Conservation (phyloP, 2,329 filamentous ascomycete genomes). For the Myotisia sp. region DNA sequence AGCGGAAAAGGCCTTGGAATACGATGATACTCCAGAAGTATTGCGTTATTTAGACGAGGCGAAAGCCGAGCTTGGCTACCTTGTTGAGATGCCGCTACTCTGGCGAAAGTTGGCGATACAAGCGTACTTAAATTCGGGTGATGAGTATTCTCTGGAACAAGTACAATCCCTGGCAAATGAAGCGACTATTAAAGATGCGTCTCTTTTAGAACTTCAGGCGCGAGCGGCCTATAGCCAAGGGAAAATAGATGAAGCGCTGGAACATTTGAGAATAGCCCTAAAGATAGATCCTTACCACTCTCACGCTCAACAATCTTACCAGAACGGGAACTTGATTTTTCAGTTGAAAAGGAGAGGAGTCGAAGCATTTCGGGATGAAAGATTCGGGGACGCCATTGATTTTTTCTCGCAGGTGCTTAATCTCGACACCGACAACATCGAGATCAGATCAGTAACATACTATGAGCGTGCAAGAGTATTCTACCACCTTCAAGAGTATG, state of each 20-base stretch:
- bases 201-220: conserved; percentile 69
- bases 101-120: conserved; percentile 90
- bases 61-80: conserved; percentile 59
- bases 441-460: conserved; percentile 85
- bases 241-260: conserved; percentile 87
- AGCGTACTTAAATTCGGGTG: conserved; percentile 84
- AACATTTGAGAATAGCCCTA: conserved; percentile 80
- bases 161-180: conserved; percentile 83
- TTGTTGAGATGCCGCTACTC: conserved; percentile 71
- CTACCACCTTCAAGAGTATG: conserved; percentile 65
- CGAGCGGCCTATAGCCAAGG: conserved; percentile 79
- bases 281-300: conserved; percentile 84
- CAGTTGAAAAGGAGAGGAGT: conserved; percentile 93
- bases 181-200: no score
- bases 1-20: conserved; percentile 61
- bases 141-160: conserved; percentile 74
- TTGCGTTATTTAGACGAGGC: conserved; percentile 84
- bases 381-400: conserved; percentile 65
- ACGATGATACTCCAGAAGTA: conserved; percentile 77
- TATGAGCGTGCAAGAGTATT: conserved; percentile 85
- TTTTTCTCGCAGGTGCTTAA: conserved; percentile 72
- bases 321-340: conserved; percentile 81
- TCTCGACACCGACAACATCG: conserved; percentile 76
- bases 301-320: conserved; percentile 74
- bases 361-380: conserved; percentile 68